These are phyloP conservation scores for Chlamydomonas schloesseri DNA, from an alignment of 139 green algal species.

Conservation along the genomic window DNA sequence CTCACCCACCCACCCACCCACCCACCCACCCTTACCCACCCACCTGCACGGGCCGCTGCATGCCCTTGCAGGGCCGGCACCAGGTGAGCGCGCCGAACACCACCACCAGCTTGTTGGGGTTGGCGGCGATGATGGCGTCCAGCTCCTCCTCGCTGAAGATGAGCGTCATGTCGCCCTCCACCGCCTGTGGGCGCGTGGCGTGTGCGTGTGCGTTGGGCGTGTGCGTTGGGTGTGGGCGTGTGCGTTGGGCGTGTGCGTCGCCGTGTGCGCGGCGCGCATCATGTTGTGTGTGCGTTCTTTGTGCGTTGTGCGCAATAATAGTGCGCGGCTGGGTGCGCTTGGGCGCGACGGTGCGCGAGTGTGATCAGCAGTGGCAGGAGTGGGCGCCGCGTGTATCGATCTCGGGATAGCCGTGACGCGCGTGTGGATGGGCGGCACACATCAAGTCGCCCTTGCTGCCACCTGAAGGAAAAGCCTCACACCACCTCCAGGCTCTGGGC, in stretches of 20 bases:
- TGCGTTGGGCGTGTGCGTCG: not conserved
- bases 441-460: too few relatives aligned
- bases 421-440: too few relatives aligned
- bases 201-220: not conserved
- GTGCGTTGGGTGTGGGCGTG: not conserved
- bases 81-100: conserved; percentile 67
- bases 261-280: too few relatives aligned
- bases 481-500: too few relatives aligned
- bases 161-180: conserved; percentile 57
- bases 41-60: conserved; percentile 58
- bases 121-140: conserved; percentile 48
- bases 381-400: too few relatives aligned
- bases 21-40: not conserved
- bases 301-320: not conserved
- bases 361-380: too few relatives aligned
- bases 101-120: conserved; percentile 56
- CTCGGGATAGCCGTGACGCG: too few relatives aligned
- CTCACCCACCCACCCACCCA: not conserved
- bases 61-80: conserved; percentile 70
- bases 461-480: too few relatives aligned
- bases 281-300: not conserved
- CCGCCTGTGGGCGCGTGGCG: not conserved
- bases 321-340: too few relatives aligned
- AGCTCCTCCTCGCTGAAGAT: conserved; percentile 67
- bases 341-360: too few relatives aligned